Conservation (phyloP, 257 asterid species). For the Buddleja alternifolia region DNA sequence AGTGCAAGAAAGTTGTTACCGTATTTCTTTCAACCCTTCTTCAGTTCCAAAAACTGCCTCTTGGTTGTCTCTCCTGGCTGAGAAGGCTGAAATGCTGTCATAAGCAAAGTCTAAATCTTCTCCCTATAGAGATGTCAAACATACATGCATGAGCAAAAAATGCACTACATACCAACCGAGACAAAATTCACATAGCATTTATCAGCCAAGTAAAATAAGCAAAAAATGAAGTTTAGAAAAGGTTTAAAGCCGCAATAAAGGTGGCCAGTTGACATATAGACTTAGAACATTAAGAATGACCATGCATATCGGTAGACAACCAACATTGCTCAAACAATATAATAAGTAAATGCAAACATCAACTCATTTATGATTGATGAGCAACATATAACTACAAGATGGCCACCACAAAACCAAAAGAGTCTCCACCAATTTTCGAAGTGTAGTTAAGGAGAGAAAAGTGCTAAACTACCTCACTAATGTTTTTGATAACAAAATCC, state of each 20-base stretch:
- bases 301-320: constrained; percentile 9
- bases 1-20: constrained; percentile 44
- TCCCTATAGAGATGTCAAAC: constrained; percentile 58
- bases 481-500: neutral
- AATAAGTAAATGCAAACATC: neutral
- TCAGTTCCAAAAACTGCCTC: constrained; percentile 98
- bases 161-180: neutral
- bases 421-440: neutral
- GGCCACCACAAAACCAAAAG: neutral
- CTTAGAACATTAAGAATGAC: constrained; percentile 12
- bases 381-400: constrained; percentile 2
- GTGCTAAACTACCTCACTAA: constrained; percentile 6
- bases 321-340: constrained; percentile 1
- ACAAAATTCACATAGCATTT: neutral
- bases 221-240: neutral
- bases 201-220: constrained; percentile 4
- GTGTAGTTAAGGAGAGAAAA: neutral
- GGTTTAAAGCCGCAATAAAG: neutral
- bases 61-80: constrained; percentile 94
- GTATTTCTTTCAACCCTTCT: constrained; percentile 96
- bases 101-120: constrained; percentile 97
- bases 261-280: constrained; percentile 5
- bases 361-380: constrained; percentile 13
- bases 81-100: constrained; percentile 98
- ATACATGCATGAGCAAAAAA: constrained; percentile 13